Conservation (phyloP, 2,329 filamentous ascomycete species). For the Aspergillus thermomutatus region DNA sequence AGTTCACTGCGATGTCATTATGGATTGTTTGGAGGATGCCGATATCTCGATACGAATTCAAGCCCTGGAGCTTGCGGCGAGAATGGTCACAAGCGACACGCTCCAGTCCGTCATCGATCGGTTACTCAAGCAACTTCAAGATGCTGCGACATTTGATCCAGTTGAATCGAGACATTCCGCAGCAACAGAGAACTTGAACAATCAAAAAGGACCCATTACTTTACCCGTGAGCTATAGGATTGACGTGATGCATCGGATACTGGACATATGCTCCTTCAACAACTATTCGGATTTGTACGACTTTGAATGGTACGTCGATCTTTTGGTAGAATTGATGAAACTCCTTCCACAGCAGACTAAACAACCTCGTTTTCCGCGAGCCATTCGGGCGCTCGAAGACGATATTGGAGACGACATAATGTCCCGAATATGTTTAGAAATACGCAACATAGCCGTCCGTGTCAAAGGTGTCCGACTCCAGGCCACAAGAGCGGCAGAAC, state of each 20-base stretch:
- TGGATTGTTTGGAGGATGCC: conserved; percentile 91
- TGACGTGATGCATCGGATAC: conserved; percentile 76
- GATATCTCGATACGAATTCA: conserved; percentile 95
- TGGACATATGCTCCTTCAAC: conserved; percentile 84
- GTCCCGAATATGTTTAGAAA: conserved; percentile 68
- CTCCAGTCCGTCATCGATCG: conserved; percentile 79
- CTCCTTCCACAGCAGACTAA: conserved; percentile 43
- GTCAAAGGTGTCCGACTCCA: conserved; percentile 78
- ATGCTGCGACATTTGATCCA: conserved; percentile 26
- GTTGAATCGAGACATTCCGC: conserved; percentile 4
- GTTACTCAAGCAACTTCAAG: conserved; percentile 74
- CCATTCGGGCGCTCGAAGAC: conserved; percentile 9
- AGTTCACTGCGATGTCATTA: conserved; percentile 90
- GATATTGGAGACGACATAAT: conserved; percentile 24
- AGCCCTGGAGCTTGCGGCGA: conserved; percentile 84
- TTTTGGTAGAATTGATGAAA: conserved; percentile 79
- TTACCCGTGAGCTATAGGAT: conserved; percentile 82
- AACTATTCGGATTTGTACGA: conserved; percentile 83
- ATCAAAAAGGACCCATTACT: neutral
- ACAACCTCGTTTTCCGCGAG: conserved; percentile 18
- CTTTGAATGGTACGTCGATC: conserved; percentile 96
- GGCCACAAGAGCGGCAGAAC: conserved; percentile 78
- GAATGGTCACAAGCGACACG: conserved; percentile 89
- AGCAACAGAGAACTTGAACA: neutral
- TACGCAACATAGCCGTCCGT: conserved; percentile 87